Evolutionary conservation across 768 basidiomycete species (phyloP).

Genomic region (Clitopilus passeckerianus): DNA sequence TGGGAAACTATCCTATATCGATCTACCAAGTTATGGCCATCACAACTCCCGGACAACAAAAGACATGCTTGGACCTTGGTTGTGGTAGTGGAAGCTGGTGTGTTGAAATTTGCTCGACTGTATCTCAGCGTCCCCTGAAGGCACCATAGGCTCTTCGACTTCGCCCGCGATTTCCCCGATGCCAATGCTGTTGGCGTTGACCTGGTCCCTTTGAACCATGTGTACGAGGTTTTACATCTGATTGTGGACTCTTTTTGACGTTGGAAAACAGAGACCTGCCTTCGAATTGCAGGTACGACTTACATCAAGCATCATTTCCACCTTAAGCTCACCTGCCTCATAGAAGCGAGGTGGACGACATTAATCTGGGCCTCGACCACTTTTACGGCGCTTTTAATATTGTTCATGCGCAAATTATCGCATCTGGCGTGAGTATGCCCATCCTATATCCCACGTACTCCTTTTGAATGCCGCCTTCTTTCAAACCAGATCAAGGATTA

Average conservation of each 20-base stretch:
- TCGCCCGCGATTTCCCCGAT: constrained; percentile 68
- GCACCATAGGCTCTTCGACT: constrained; percentile 62
- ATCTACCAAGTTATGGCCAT: constrained; percentile 56
- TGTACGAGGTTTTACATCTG: constrained; percentile 35
- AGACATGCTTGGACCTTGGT: constrained; percentile 68
- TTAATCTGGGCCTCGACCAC: constrained; percentile 81
- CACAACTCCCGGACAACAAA: constrained; percentile 50
- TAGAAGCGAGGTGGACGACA: constrained; percentile 81
- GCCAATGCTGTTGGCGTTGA: constrained; percentile 71
- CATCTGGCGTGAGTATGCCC: constrained; percentile 57
- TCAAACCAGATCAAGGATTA: constrained; percentile 63
- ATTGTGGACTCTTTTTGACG: constrained; percentile 10
- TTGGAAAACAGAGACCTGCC: constrained; percentile 52
- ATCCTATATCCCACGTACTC: constrained; percentile 4
- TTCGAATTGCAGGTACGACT: constrained; percentile 56
- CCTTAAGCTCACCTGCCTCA: neutral
- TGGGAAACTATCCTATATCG: constrained; percentile 65
- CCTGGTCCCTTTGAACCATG: constrained; percentile 72
- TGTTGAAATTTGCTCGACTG: constrained; percentile 10
- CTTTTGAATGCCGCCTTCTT: constrained; percentile 11
- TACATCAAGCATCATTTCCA: constrained; percentile 3
- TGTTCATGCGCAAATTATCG: constrained; percentile 66
- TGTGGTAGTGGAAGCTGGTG: constrained; percentile 80
- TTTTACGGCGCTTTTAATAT: constrained; percentile 77
- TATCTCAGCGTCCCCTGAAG: constrained; percentile 2